phyloP scores from a whole-genome alignment of 257 asterid genomes.

The Plectranthus barbatus region DNA sequence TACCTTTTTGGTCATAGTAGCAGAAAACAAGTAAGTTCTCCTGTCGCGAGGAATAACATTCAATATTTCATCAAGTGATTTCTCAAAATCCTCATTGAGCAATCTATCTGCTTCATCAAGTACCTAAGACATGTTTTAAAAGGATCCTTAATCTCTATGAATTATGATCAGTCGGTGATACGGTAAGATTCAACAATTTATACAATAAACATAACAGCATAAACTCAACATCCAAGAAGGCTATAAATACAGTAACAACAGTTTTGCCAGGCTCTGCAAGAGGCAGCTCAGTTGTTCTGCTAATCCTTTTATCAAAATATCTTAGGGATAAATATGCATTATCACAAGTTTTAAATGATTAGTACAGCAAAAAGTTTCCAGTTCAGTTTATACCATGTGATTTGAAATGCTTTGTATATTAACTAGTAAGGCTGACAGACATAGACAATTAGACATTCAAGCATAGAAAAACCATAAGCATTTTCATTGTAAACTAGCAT shows the following conservation, averaged over 20 bases:
- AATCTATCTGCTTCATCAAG: constrained; percentile 93
- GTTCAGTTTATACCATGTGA: not conserved
- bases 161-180: not conserved
- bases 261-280: not conserved
- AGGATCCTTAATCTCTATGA: not conserved
- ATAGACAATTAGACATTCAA: not conserved
- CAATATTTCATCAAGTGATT: constrained; percentile 64
- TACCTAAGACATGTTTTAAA: constrained; percentile 35
- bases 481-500: constrained; percentile 11
- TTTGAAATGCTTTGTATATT: not conserved
- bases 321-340: not conserved
- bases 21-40: constrained; percentile 84
- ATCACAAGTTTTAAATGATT: not conserved
- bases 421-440: not conserved
- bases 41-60: constrained; percentile 75
- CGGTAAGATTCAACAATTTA: not conserved
- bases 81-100: constrained; percentile 87
- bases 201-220: not conserved
- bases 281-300: not conserved
- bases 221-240: not conserved
- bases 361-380: not conserved
- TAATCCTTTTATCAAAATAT: not conserved
- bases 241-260: not conserved
- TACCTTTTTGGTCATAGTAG: constrained; percentile 96
- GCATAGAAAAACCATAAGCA: not conserved